phyloP scores from a whole-genome alignment of 1,284 basidiomycete genomes.

The Vanrija sp. region DNA sequence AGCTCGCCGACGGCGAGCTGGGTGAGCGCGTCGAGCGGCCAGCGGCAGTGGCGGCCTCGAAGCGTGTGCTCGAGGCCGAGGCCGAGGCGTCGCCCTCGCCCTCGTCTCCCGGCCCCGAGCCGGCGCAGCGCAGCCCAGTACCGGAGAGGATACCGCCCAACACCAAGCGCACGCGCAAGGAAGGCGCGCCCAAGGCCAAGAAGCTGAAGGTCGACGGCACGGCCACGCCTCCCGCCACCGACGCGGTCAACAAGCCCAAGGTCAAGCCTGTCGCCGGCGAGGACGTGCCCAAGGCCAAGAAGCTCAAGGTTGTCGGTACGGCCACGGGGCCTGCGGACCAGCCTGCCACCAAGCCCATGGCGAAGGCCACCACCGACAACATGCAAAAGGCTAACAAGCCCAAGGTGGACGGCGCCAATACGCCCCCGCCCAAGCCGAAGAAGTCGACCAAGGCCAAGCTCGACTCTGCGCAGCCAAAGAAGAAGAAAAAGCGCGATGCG shows the following conservation, averaged over 20 bases:
- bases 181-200: not conserved
- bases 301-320: not conserved
- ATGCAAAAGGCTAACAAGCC: not conserved
- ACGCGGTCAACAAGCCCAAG: not conserved
- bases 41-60: not conserved
- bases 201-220: not conserved
- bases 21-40: conserved; percentile 9
- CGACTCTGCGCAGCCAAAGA: not conserved
- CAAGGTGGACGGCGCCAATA: not conserved
- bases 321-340: not conserved
- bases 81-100: not conserved
- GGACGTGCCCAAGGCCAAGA: not conserved
- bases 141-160: not conserved
- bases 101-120: not conserved
- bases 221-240: not conserved
- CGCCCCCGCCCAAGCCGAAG: not conserved
- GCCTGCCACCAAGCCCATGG: not conserved
- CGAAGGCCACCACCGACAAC: not conserved
- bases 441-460: not conserved
- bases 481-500: conserved; percentile 27
- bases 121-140: not conserved
- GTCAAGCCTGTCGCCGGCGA: not conserved
- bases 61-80: not conserved
- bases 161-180: not conserved
- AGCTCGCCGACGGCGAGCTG: conserved; percentile 11